Base-by-base conservation (phyloP, 2,329 filamentous ascomycete genomes). In the Cercospora sp. region DNA sequence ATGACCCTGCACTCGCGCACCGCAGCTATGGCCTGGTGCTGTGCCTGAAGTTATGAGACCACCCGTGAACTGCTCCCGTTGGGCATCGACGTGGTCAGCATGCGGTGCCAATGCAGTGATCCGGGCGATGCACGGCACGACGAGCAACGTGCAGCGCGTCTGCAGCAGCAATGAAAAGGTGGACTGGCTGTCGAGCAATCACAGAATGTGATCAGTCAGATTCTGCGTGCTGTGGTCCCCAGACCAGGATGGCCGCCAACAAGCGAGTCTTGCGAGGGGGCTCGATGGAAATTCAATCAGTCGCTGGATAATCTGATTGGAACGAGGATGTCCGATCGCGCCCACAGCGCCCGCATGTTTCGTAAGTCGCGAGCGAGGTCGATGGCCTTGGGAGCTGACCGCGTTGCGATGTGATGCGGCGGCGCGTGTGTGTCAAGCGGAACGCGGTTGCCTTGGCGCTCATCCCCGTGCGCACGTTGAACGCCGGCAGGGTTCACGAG, bases 121-220 rank as follows among this genome's bases (percentile, higher is more conserved):
- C 36, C 58, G 33, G n/a, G 13, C 28, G 60, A 28, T 16, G 33
- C 18, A 42, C 12, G 26, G 60, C 40, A 13, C 1, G 23, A 61
- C 42, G 13, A 40, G 36, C 36, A 40, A n/a, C 36, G 13, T 40
- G 36, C 36, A 40, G 36, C 36, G 42, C 42, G 23, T 31, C 26
- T 63, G 60, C 42, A 63, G 60, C 10, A 45, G 42, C 20, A 51
- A 51, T 42, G 8, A n/a, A 42, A 42, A 42, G 36, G 36, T 42
- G 36, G 36, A 42, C 36, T 42, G 3, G 6, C 7, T n/a, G 36
- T 42, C 42, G 20, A 48, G 42, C 42, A 48, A 18, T 23, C 28
- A 28, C 48, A n/a, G 51, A 60, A 67, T 57, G 60, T 63, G 65
- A 67, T 55, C 36, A 16, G 55, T 67, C 65, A 53, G 18, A 67